phyloP scores from a whole-genome alignment of 2,329 filamentous ascomycete species.

The Cadophora gregata region DNA sequence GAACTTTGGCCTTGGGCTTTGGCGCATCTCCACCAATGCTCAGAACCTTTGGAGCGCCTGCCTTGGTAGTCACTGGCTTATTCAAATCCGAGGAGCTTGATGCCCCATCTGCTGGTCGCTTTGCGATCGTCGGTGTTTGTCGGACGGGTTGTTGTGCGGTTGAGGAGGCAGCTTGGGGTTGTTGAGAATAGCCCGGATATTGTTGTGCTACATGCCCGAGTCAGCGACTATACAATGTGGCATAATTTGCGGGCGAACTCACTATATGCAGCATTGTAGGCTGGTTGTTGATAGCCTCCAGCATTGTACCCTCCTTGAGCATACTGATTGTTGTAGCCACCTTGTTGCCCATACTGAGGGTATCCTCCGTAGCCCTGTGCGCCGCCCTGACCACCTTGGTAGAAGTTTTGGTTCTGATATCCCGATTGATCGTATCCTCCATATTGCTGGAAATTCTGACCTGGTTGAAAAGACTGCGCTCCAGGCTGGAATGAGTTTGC shows the following conservation, averaged over 20 bases:
- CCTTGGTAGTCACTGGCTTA: constrained; percentile 60
- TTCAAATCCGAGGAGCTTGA: constrained; percentile 52
- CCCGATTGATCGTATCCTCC: constrained; percentile 61
- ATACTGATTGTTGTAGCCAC: constrained; percentile 54
- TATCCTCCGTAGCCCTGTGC: constrained; percentile 60
- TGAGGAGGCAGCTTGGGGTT: constrained; percentile 50
- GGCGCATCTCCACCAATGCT: constrained; percentile 66
- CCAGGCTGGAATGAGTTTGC: constrained; percentile 76
- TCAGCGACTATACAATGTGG: constrained; percentile 18
- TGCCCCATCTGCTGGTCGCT: constrained; percentile 60
- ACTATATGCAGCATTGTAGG: constrained; percentile 50
- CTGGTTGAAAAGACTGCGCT: constrained; percentile 73
- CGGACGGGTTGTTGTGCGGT: constrained; percentile 50
- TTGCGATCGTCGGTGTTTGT: constrained; percentile 66
- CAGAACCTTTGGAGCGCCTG: constrained; percentile 67
- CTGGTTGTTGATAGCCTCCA: constrained; percentile 45
- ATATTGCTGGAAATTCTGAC: constrained; percentile 68
- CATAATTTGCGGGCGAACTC: constrained; percentile 16
- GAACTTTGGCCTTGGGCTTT: constrained; percentile 68
- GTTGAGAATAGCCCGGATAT: constrained; percentile 60
- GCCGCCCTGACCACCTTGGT: constrained; percentile 59
- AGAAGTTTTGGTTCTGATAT: constrained; percentile 62
- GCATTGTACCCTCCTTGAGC: constrained; percentile 50
- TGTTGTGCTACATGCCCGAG: constrained; percentile 50
- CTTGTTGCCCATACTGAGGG: constrained; percentile 58